Base-by-base conservation (phyloP, 2,329 filamentous ascomycete genomes). In the Xylaria sp. region DNA sequence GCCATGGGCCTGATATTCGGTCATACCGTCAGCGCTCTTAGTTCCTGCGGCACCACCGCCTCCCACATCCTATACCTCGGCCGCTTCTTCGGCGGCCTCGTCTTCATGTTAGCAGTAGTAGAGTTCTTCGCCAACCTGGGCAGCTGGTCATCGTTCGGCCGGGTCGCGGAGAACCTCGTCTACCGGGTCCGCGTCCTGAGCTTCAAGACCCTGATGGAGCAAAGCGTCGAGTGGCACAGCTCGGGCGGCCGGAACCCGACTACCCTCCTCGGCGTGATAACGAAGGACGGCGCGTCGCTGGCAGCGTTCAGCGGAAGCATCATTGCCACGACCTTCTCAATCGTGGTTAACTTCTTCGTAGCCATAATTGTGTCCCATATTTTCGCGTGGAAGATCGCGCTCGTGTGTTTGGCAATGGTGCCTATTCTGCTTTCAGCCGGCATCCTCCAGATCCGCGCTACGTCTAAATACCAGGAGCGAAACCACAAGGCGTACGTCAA, bases 1-100 rank as follows among this genome's bases (percentile, higher is more conserved):
- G 82, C 76, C 1, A 77, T 80, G 44, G 83, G 80, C 17, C 71
- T 85, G 4, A 80, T 87, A 39, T 86, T 87, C 54, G 84, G 84
- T 42, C 79, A 83, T 64, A 82, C 81, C 1, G 76, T 87, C 41
- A 79, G 80, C n/a, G 76, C 70, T 38, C 70, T 87, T 37, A 83
- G 77, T 52, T 76, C 79, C 1, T 86, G 82, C 68, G 75, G 80
- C 38, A 70, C 73, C 9, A 69, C 73, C 1, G 67, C 74, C 1
- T 69, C 72, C 4, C 74, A 72, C 9, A 84, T 86, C 42, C 71
- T 75, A 4, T 75, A 72, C 9, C 66, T 70, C 21, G 83, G 82
- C 6, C 69, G 75, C 34, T 77, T 87, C 59, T 84, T 80, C 37
- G 80, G 80, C 0, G 73, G 83, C 3, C 74, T 87, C 66, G 82